phyloP scores from a whole-genome alignment of 768 basidiomycete species.

The Russula abietina region DNA sequence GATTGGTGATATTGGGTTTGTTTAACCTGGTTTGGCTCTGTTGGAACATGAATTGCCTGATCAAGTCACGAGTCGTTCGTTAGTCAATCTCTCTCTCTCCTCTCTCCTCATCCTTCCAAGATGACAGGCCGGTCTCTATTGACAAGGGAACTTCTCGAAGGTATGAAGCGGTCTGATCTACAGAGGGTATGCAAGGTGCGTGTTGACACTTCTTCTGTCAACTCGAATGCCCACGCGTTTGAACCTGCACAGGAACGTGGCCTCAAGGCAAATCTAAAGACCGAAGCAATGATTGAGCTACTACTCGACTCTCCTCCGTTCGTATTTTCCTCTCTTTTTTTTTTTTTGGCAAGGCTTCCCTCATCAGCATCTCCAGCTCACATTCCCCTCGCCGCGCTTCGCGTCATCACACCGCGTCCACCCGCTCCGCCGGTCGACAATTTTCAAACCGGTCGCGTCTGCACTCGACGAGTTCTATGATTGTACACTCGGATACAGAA shows the following conservation, averaged over 20 bases:
- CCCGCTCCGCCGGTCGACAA: constrained; percentile 9
- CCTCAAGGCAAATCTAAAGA: constrained; percentile 77
- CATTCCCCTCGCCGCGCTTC: constrained; percentile 18
- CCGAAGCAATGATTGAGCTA: constrained; percentile 71
- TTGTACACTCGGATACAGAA: constrained; percentile 26
- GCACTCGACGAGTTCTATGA: constrained; percentile 23
- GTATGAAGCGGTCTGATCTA: constrained; percentile 46
- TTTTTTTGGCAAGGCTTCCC: constrained; percentile 1
- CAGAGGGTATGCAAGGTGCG: constrained; percentile 60
- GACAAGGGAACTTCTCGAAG: constrained; percentile 43
- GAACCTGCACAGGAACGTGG: constrained; percentile 55
- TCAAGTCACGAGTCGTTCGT: constrained; percentile 8
- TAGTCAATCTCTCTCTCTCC: neutral
- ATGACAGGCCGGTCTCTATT: constrained; percentile 37
- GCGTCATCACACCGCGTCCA: constrained; percentile 15
- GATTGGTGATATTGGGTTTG: neutral
- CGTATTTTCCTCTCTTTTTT: neutral
- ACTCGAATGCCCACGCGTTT: constrained; percentile 7
- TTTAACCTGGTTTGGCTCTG: neutral
- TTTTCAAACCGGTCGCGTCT: constrained; percentile 19
- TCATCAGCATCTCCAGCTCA: constrained; percentile 25
- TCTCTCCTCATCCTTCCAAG: neutral
- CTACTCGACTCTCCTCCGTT: constrained; percentile 44
- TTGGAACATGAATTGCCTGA: neutral
- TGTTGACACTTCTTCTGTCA: constrained; percentile 15